These are phyloP conservation scores for Mentha longifolia DNA, from an alignment of 257 asterid species.

Conservation along the genomic window DNA sequence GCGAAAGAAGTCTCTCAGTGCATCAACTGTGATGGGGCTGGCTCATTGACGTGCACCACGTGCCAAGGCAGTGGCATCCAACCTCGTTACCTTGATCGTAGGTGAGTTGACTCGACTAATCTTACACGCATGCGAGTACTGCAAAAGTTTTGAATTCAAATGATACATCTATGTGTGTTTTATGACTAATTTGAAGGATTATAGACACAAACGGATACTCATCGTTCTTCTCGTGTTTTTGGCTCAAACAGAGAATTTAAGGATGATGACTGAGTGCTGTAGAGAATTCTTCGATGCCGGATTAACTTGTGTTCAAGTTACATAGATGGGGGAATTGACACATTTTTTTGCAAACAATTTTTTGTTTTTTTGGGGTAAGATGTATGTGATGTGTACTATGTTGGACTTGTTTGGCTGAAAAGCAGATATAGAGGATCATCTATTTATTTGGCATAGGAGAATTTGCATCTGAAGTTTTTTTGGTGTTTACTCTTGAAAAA, in stretches of 20 bases:
- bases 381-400: too few species aligned
- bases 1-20: conserved; percentile 82
- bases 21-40: conserved; percentile 86
- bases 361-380: conserved; percentile 12
- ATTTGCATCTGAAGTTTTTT: too few species aligned
- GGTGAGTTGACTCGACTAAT: conserved; percentile 47
- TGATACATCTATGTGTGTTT: too few species aligned
- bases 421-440: too few species aligned
- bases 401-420: too few species aligned
- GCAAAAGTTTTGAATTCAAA: too few species aligned
- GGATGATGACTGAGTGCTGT: conserved; percentile 77
- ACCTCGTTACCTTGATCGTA: conserved; percentile 98
- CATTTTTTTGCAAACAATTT: neutral
- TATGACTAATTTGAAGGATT: too few species aligned
- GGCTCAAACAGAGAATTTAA: conserved; percentile 75
- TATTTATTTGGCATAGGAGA: too few species aligned
- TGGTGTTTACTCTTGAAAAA: too few species aligned
- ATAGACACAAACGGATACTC: neutral
- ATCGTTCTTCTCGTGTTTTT: neutral
- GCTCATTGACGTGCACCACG: conserved; percentile 93
- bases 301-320: too few species aligned
- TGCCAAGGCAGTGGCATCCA: conserved; percentile 99
- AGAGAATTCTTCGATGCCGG: conserved; percentile 32
- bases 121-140: too few species aligned
- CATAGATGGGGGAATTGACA: conserved; percentile 22